Evolutionary conservation across 495 filamentous ascomycete genomes (phyloP).

Genomic region (Annulohypoxylon stygium): DNA sequence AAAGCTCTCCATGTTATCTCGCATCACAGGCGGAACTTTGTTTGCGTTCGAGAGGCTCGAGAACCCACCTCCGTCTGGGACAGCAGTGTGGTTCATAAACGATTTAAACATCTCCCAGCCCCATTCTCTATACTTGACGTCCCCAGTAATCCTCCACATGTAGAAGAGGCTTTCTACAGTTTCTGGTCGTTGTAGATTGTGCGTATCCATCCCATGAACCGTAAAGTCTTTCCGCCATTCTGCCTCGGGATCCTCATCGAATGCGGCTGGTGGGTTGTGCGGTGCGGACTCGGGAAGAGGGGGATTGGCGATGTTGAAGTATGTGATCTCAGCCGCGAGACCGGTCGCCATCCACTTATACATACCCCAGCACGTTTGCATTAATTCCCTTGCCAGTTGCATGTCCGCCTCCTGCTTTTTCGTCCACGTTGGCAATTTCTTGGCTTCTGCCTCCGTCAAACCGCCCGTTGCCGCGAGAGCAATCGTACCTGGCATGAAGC

Average conservation of each 20-base stretch:
- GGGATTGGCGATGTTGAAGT: conserved; percentile 80
- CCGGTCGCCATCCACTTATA: conserved; percentile 89
- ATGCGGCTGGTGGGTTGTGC: conserved; percentile 60
- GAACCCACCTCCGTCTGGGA: conserved; percentile 82
- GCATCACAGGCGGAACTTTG: conserved; percentile 69
- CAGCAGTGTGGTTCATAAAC: conserved; percentile 84
- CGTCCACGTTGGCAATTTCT: conserved; percentile 77
- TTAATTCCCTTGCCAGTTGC: conserved; percentile 85
- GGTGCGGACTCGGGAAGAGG: conserved; percentile 68
- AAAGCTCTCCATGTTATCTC: conserved; percentile 94
- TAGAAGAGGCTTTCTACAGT: conserved; percentile 96
- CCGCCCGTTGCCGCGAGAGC: conserved; percentile 90
- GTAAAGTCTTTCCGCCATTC: conserved; percentile 80
- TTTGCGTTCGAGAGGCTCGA: conserved; percentile 84
- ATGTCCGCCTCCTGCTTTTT: conserved; percentile 88
- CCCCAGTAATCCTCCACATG: conserved; percentile 98
- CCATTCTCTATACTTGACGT: conserved; percentile 92
- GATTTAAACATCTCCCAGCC: conserved; percentile 98
- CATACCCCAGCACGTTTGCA: conserved; percentile 98
- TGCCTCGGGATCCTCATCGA: conserved; percentile 65
- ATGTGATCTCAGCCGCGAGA: conserved; percentile 90
- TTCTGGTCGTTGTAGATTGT: conserved; percentile 97
- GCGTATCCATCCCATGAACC: conserved; percentile 79
- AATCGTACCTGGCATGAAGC: conserved; percentile 97
- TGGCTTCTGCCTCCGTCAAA: conserved; percentile 76